Conservation (phyloP, 176 grass and related monocot species). For the Ensete ventricosum region DNA sequence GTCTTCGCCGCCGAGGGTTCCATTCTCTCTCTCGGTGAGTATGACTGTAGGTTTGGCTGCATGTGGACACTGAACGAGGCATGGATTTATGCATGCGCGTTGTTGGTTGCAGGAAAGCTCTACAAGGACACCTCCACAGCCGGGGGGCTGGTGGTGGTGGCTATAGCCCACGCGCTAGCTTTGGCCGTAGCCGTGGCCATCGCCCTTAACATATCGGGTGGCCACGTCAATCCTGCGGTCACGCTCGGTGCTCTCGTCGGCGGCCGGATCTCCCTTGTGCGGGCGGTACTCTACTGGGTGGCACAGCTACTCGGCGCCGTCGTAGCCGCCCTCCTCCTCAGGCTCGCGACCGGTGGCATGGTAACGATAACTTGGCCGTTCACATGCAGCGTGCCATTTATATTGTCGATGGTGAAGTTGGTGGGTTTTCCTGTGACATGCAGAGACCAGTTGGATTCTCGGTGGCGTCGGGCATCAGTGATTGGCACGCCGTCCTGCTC, state of each 20-base stretch:
- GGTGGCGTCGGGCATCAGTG: constrained; percentile 35
- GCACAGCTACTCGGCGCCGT: constrained; percentile 81
- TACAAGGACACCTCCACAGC: constrained; percentile 46
- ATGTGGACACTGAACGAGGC: background rate
- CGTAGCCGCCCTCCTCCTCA: constrained; percentile 43
- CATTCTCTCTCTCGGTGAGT: constrained; percentile 54
- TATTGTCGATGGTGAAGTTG: background rate
- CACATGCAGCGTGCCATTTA: background rate
- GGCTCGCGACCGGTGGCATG: constrained; percentile 56
- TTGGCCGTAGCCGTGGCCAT: constrained; percentile 43
- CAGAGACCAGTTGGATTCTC: constrained; percentile 58
- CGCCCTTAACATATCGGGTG: constrained; percentile 35
- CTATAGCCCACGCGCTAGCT: constrained; percentile 62
- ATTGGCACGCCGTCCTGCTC: constrained; percentile 58
- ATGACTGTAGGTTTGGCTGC: background rate
- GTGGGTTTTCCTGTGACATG: constrained; percentile 2
- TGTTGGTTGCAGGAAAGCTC: constrained; percentile 47
- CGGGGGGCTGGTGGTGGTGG: constrained; percentile 49
- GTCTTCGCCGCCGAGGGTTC: constrained; percentile 84
- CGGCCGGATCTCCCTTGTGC: constrained; percentile 57
- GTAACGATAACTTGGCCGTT: constrained; percentile 14
- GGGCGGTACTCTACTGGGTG: constrained; percentile 56
- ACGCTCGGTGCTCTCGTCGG: constrained; percentile 71
- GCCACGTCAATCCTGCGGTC: constrained; percentile 79
- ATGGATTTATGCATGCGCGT: background rate